Evolutionary conservation across 1,284 basidiomycete genomes (phyloP), one percentile per base, ranked within the genome.

Genomic region (Veloporphyrellus conicus): DNA sequence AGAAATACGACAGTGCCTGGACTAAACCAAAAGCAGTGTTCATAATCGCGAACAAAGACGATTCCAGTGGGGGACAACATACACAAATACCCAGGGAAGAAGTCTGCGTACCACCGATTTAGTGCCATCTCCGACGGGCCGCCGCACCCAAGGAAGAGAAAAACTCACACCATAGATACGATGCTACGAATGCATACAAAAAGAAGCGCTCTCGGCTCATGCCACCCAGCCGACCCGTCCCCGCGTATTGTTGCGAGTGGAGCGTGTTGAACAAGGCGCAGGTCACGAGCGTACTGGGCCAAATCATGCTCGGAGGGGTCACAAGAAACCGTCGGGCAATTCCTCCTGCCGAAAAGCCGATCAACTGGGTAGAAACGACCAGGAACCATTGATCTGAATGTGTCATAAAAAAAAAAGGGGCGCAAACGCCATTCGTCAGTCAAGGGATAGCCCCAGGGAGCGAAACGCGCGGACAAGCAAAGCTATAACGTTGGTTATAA

Each of bases 181-280:
- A 71, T 9, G 60, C 70, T 4, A 61, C 20, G 37, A 74, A 72
- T 0, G 63, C 69, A 47, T 69, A 76, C 45, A 65, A 41, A 62
- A 84, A 79, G 65, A 81, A 86, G 16, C 71, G 65, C 56, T 73
- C 71, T 47, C 79, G 63, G 33, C 71, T 72, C 36, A 81, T 71
- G 23, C 74, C 74, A 1, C 66, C 67, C 16, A 66, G 59, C 15
- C 55, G 63, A 2, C 68, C 70, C 15, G 56, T 62, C 23, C 80
- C 80, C 9, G 76, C 71, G 45, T 75, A 76, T 33, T 66, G 59
- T 44, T 81, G 76, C 4, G 76, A 76, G 53, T 80, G 78, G 2
- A 80, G 66, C 7, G 78, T 78, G 46, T 79, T 81, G 56, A 81
- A 76, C 42, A 81, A 64, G 0, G 78, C 77, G 43, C 75, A 75